A percentile compares a stretch with the other conserved stretches of the same genome.
These are phyloP conservation scores for Thelephora terrestris DNA, from an alignment of 1,284 basidiomycete species.

Conservation along the genomic window DNA sequence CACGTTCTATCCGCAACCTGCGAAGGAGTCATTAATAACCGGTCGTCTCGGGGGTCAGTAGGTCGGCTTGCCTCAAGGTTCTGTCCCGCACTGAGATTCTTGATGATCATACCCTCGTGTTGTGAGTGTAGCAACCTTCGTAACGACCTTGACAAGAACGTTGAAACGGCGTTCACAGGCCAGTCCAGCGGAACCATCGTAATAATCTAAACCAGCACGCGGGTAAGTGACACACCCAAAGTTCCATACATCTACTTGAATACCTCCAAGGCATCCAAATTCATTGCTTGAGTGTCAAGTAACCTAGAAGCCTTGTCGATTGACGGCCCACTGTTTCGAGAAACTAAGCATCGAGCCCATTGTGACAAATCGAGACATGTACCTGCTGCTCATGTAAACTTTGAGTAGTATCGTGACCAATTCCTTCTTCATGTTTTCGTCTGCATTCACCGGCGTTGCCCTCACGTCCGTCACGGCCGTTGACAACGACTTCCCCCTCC, in stretches of 20 bases:
- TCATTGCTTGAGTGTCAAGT: conserved; percentile 70
- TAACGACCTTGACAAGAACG: conserved; percentile 72
- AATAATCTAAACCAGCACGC: conserved; percentile 40
- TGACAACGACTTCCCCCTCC: conserved; percentile 11
- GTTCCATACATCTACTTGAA: conserved; percentile 13
- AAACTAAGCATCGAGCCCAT: neutral
- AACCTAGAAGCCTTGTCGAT: conserved; percentile 51
- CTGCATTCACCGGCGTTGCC: conserved; percentile 33
- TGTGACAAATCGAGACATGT: conserved; percentile 17
- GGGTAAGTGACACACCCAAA: neutral
- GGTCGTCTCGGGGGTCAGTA: conserved; percentile 8
- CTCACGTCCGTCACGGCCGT: conserved; percentile 14
- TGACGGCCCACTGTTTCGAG: conserved; percentile 30
- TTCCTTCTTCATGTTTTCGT: conserved; percentile 45
- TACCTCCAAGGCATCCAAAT: conserved; percentile 71
- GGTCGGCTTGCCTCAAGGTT: conserved; percentile 38
- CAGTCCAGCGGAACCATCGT: conserved; percentile 63
- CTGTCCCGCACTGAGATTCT: conserved; percentile 58
- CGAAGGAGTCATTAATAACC: conserved; percentile 3
- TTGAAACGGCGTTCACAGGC: conserved; percentile 62
- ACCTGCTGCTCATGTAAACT: conserved; percentile 74
- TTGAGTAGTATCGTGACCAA: conserved; percentile 65
- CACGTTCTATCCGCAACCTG: conserved; percentile 44
- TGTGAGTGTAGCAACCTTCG: conserved; percentile 62
- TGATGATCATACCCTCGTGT: conserved; percentile 65